These are phyloP conservation scores for Eimeria praecox DNA, from an alignment of 169 alveolate genomes.

Conservation along the genomic window DNA sequence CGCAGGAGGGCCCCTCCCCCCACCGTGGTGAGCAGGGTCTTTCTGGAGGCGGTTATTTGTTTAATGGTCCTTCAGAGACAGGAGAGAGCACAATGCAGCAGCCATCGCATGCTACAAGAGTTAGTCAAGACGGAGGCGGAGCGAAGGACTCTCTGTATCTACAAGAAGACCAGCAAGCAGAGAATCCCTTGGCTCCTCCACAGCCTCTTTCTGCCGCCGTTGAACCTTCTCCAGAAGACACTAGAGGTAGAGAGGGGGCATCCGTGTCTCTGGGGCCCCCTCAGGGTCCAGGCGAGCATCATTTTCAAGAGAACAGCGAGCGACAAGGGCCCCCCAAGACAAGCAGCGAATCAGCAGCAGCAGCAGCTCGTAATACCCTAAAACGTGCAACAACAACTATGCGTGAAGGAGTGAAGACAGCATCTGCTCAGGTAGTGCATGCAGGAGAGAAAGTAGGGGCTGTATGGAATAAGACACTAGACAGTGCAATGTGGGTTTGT, in stretches of 20 bases:
- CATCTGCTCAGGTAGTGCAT: constrained; percentile 21
- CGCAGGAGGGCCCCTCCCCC: not conserved
- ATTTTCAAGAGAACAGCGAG: not conserved
- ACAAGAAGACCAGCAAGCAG: constrained; percentile 1
- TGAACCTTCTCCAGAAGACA: not conserved
- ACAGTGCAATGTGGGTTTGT: constrained; percentile 32
- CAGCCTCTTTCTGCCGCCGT: not conserved
- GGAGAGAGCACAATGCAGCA: not conserved
- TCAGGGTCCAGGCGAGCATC: not conserved
- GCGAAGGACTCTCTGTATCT: not conserved
- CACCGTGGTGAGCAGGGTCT: not conserved
- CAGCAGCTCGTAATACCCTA: not conserved
- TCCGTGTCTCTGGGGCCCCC: not conserved
- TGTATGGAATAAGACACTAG: constrained; percentile 17
- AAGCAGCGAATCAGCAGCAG: not conserved
- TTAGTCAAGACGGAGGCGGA: not conserved
- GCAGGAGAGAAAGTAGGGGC: constrained; percentile 49
- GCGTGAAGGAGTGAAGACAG: not conserved
- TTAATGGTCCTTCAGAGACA: not conserved
- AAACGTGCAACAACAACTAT: not conserved
- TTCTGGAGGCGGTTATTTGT: not conserved
- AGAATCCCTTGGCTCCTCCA: not conserved
- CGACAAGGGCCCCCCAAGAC: not conserved
- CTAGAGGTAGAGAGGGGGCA: not conserved
- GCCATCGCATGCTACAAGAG: not conserved